Percentiles rank a stretch among this genome's conserved stretches.
phyloP scores from a whole-genome alignment of 2,329 filamentous ascomycete species.

The Podosphaera xanthii region DNA sequence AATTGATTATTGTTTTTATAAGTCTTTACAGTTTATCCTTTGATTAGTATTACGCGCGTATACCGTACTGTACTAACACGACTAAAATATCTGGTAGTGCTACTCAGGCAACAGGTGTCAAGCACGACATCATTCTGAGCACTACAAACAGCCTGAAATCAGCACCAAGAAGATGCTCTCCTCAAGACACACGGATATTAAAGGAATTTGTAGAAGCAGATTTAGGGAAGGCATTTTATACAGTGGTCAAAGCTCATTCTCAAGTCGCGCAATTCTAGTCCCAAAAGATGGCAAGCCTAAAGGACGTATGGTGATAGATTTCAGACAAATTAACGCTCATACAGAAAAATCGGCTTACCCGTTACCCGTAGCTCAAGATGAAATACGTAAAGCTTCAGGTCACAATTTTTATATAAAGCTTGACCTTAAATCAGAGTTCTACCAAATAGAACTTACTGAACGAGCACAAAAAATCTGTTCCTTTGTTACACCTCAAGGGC shows the following conservation, averaged over 20 bases:
- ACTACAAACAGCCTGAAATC: background rate
- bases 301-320: background rate
- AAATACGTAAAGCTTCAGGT: slow-evolving; percentile 1
- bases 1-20: too few species aligned
- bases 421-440: background rate
- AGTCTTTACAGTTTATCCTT: too few species aligned
- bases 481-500: background rate
- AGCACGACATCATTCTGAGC: background rate
- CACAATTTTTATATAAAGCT: background rate
- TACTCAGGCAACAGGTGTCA: background rate
- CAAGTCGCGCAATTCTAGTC: background rate
- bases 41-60: too few species aligned
- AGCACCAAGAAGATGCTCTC: background rate
- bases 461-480: background rate
- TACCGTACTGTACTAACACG: too few species aligned
- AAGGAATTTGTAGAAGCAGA: background rate
- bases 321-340: background rate
- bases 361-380: background rate
- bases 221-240: background rate
- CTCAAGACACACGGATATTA: background rate
- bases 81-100: background rate
- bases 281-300: background rate
- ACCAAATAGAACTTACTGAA: slow-evolving; percentile 1
- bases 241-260: background rate
- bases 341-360: background rate